Conservation (phyloP, 1,284 basidiomycete species). For the Cystodermella granulosa region DNA sequence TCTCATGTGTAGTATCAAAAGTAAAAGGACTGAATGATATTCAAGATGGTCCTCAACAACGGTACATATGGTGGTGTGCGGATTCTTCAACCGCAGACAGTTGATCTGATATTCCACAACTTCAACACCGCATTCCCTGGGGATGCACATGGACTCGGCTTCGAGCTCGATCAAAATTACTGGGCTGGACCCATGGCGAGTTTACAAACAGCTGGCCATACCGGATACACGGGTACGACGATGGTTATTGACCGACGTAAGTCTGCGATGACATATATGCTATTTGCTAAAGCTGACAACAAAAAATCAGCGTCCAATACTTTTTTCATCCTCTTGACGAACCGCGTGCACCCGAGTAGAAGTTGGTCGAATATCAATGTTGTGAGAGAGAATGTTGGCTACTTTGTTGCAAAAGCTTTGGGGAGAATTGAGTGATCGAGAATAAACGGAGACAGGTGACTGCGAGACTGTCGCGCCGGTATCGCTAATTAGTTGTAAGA, state of each 20-base stretch:
- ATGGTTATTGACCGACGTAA: conserved; percentile 25
- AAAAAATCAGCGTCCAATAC: conserved; percentile 21
- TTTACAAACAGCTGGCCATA: conserved; percentile 23
- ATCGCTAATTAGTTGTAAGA: too few species aligned
- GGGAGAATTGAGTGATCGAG: too few species aligned
- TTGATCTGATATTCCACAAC: conserved; percentile 25
- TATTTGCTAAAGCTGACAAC: conserved; percentile 5
- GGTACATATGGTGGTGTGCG: conserved; percentile 21
- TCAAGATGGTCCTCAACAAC: conserved; percentile 27
- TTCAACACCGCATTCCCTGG: conserved; percentile 24
- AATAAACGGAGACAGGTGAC: too few species aligned
- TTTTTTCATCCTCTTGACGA: conserved; percentile 23
- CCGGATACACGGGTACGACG: conserved; percentile 22
- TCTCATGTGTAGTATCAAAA: background rate
- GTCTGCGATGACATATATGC: conserved; percentile 5
- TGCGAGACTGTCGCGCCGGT: too few species aligned
- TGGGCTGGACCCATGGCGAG: conserved; percentile 26
- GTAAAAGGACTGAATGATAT: background rate
- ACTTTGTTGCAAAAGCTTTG: conserved; percentile 15
- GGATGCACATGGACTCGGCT: conserved; percentile 23
- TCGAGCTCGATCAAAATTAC: conserved; percentile 24
- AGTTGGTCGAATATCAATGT: conserved; percentile 26
- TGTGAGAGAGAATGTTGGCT: conserved; percentile 16
- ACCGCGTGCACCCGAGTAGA: conserved; percentile 25
- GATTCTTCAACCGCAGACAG: conserved; percentile 21